phyloP scores from a whole-genome alignment of 768 basidiomycete species.

The Sarcodon aspratus region DNA sequence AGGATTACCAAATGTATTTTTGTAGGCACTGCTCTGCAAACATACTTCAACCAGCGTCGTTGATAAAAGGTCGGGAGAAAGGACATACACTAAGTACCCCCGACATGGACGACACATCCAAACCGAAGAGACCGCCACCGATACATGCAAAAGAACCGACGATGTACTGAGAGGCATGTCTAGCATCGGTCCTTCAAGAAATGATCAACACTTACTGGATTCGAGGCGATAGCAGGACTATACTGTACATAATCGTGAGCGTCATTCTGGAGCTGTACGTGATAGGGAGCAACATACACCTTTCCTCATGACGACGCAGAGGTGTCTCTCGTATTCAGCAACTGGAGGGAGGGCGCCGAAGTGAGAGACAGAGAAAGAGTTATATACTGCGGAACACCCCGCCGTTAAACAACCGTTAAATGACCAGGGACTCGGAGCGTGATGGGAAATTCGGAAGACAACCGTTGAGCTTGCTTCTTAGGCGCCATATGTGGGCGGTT shows the following conservation, averaged over 20 bases:
- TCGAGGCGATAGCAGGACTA: conserved; percentile 41
- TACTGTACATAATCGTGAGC: conserved; percentile 19
- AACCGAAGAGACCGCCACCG: conserved; percentile 55
- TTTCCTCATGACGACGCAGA: no score
- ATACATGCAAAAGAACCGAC: conserved; percentile 78
- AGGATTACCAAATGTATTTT: conserved; percentile 26
- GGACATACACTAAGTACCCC: conserved; percentile 47
- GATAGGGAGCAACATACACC: no score
- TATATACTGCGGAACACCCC: no score
- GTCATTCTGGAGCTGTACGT: no score
- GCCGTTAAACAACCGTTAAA: no score
- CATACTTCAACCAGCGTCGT: not conserved
- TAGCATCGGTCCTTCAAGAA: not conserved
- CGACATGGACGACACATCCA: conserved; percentile 80
- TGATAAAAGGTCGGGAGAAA: not conserved
- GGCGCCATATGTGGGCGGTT: no score
- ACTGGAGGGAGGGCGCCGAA: no score
- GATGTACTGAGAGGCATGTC: conserved; percentile 41
- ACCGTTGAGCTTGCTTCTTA: no score
- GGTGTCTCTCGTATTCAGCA: no score
- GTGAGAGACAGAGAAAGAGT: no score
- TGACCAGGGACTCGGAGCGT: no score
- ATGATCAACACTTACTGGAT: conserved; percentile 29
- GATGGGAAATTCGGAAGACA: no score
- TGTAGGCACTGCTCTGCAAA: conserved; percentile 21